These are phyloP conservation scores for Zychaea mexicana DNA, from an alignment of 371 early-diverging fungal genomes.

Conservation along the genomic window DNA sequence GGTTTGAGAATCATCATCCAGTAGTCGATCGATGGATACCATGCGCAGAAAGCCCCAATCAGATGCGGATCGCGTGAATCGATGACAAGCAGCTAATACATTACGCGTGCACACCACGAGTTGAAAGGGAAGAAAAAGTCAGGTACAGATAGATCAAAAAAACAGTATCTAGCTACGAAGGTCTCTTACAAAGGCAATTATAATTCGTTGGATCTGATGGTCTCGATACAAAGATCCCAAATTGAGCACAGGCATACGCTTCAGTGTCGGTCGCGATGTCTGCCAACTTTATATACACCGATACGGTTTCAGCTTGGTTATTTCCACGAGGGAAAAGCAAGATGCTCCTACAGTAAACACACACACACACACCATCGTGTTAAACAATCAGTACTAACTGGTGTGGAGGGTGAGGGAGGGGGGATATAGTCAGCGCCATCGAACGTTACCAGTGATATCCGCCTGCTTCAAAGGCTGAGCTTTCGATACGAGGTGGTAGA, in stretches of 20 bases:
- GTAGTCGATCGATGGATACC: conserved; percentile 40
- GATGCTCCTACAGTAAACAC: not conserved
- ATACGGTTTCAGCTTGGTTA: not conserved
- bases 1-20: conserved; percentile 3
- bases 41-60: conserved; percentile 96
- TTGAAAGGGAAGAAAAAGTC: too few relatives aligned
- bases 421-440: too few relatives aligned
- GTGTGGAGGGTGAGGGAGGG: too few relatives aligned
- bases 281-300: not conserved
- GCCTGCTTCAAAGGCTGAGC: conserved; percentile 2
- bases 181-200: not conserved
- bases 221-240: not conserved
- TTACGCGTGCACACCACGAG: too few relatives aligned
- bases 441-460: not conserved
- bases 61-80: conserved; percentile 78
- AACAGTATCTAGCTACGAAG: not conserved
- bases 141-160: not conserved
- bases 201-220: conserved; percentile 5
- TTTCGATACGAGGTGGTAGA: not conserved
- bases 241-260: conserved; percentile 33
- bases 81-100: conserved; percentile 73
- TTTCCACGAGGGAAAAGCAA: not conserved
- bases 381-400: too few relatives aligned
- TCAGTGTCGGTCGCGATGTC: not conserved
- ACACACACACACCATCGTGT: not conserved